Base-by-base conservation (phyloP, 108 stramenopile genomes). In the Cyclotella cryptica region DNA sequence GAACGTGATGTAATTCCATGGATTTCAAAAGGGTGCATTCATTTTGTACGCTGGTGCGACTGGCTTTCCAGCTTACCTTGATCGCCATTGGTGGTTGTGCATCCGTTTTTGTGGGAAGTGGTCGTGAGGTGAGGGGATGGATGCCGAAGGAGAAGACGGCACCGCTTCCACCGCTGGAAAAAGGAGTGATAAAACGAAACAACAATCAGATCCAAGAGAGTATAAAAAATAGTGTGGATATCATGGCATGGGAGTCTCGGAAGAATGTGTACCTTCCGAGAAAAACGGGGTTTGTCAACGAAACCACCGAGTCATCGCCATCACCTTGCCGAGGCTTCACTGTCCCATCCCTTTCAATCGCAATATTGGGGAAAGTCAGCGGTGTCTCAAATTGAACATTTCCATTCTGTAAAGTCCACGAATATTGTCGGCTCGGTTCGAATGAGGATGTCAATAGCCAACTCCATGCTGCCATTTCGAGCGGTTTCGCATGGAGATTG, bases 31-130 rank as follows among this genome's bases (percentile, higher is more conserved):
- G 79, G 15, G 55, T 40, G 75, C 91, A 92, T 86, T 92, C 89
- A 19, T 82, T 83, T 67, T 81, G 62, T n/a, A 92, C 89, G 42
- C 83, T 85, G 28, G 75, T 52, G 19, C 82, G 62, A 64, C 88
- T 92, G 27, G 77, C 51, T 35, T 68, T 69, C 91, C 91, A 92
- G 70, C 91, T 92, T 12, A 90, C 79, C 70, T 92, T 92, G 71
- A 92, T 69, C 21, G 84, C 77, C 2, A 90, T 45, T 35, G 4
- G 35, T 85, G 45, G 26, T 53, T 57, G 54, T 53, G 69, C 5
- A 30, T 45, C 18, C 54, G 9, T n/a, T 40, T 21, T 1, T 3
- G 13, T n/a, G 11, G 52, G 19, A 5, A 6, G 35, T 35, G 35
- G 6, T 6, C 64, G 41, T 66, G 24, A 21, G 52, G 62, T 51